Percentiles rank a stretch among this genome's conserved stretches.
Evolutionary conservation across 345 rosid genomes (phyloP).

Genomic region (Eucalyptus curtisii): DNA sequence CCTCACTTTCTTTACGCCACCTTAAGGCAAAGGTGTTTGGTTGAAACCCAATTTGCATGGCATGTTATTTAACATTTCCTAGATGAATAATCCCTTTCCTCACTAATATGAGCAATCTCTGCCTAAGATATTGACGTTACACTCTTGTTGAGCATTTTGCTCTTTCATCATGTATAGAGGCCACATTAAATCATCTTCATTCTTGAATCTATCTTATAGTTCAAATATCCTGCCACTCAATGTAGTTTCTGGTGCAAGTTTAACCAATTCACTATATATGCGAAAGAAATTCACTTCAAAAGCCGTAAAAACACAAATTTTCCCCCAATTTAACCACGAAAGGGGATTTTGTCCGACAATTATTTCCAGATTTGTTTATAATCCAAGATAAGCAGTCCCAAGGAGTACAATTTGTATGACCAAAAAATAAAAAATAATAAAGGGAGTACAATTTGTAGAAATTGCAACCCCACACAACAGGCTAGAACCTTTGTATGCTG

Average conservation of each 20-base stretch:
- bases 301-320: neutral
- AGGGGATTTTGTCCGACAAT: neutral
- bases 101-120: neutral
- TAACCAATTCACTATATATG: neutral
- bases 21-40: neutral
- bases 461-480: neutral
- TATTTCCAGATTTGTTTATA: neutral
- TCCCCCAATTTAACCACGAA: neutral
- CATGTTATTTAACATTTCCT: neutral
- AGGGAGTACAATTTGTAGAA: neutral
- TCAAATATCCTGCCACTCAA: neutral
- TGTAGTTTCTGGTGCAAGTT: neutral
- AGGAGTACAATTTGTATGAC: neutral
- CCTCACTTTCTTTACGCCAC: neutral
- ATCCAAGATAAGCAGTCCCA: neutral
- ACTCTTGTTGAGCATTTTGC: neutral
- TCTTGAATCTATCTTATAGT: neutral
- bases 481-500: neutral
- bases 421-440: neutral
- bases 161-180: neutral
- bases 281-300: neutral
- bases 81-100: neutral
- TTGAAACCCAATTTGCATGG: neutral
- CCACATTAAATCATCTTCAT: neutral
- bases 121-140: neutral